Base-by-base conservation (phyloP, 208 protist genomes). In the Herpetomonas samuelpessoai region DNA sequence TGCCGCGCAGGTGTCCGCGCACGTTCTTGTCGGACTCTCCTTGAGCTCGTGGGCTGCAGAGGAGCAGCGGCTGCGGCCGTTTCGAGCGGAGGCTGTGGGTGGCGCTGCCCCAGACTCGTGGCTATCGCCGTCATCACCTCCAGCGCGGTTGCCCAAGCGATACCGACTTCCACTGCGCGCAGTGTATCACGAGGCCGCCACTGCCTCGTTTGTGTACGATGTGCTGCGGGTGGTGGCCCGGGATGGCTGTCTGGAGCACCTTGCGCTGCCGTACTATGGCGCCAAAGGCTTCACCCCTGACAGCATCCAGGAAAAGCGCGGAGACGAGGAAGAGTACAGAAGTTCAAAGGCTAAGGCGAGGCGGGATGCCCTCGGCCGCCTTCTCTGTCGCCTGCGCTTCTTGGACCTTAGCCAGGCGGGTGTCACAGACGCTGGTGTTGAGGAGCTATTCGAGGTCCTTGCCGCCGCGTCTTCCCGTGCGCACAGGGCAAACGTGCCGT, bases 241-340 rank as follows among this genome's bases (percentile, higher is more conserved):
- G 44, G 44, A 48, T 19, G 44, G 44, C 16, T 10, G 16, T 4
- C 16, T 48, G 4, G 44, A 48, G 44, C 16, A 24, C 16, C 44
- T 48, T 3, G 44, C 12, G 44, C 44, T 48, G 44, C 44, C 44
- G 10, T 48, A 48, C 18, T 48, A 41, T 41, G 35, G n/a, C n/a
- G 35, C 35, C 35, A 16, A 41, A 16, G 35, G 10, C 35, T 41
- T 41, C 35, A 7, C 35, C 35, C 10, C 35, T n/a, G n/a, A n/a
- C n/a, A n/a, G n/a, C n/a, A n/a, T n/a, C n/a, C n/a, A n/a, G n/a
- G n/a, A n/a, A n/a, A n/a, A n/a, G n/a, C n/a, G n/a, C n/a, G n/a
- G n/a, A n/a, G n/a, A n/a, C n/a, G n/a, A n/a, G n/a, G n/a, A n/a
- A n/a, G n/a, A n/a, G n/a, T n/a, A n/a, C n/a, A n/a, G n/a, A n/a